Base-by-base conservation (phyloP, 108 stramenopile species). In the Nannochloropsis salina region DNA sequence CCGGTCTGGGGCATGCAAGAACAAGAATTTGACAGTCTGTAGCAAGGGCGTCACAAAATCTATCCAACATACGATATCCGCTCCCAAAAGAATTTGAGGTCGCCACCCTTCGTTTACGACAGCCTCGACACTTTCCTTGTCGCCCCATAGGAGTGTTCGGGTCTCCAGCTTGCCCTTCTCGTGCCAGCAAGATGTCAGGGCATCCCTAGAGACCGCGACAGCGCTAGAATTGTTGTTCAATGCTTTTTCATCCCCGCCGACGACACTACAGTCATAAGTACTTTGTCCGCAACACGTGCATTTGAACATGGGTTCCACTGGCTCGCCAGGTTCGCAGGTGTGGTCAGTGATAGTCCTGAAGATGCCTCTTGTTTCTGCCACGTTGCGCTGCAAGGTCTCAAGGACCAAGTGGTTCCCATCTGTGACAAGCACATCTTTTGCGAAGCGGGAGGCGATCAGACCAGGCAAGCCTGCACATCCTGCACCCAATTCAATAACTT, bases 61-160 rank as follows among this genome's bases (percentile, higher is more conserved):
- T 74, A 74, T 74, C 61, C 61, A 74, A 74, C 61, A 74, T n/a
- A 74, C 61, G n/a, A 74, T 74, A n/a, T 74, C 61, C 15, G 61
- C 61, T n/a, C 61, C 61, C 61, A 74, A 74, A n/a, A 74, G 61
- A 74, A 74, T 74, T 74, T 74, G 61, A 15, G 61, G 61, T n/a
- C 61, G 61, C 61, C 61, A 74, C n/a, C 61, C 61, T n/a, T 74
- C 61, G n/a, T 74, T n/a, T 74, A 74, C 61, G 6, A 74, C n/a
- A 74, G 61, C 61, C 8, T 74, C 20, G 20, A n/a, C 61, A n/a
- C 61, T 74, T 74, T 74, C n/a, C n/a, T 8, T n/a, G 61, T 74
- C 61, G 6, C 61, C 61, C 61, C 61, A 74, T 2, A 74, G 20
- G 20, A 74, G n/a, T n/a, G 61, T n/a, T 15, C 61, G 15, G 15